These are phyloP conservation scores for Vaccinium corymbosum DNA, from an alignment of 148 eudicot species.

Conservation along the genomic window DNA sequence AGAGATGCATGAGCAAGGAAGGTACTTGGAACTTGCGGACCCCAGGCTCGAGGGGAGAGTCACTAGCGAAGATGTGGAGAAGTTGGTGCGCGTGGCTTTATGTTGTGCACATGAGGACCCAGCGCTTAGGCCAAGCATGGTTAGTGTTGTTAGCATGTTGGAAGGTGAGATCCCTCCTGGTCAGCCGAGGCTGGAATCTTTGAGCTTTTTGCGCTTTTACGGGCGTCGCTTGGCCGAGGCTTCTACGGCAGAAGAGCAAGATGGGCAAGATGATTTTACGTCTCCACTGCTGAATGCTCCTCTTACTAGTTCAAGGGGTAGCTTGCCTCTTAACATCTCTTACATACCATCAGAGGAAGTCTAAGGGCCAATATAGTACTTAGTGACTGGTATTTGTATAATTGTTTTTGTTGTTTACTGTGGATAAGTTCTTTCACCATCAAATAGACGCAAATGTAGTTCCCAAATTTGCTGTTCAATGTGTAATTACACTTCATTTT, in stretches of 20 bases:
- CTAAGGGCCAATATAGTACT: constrained; percentile 60
- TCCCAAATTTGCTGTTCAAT: background rate
- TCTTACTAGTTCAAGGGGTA: constrained; percentile 17
- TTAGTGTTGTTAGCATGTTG: constrained; percentile 59
- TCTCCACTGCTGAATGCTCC: constrained; percentile 24
- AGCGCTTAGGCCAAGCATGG: constrained; percentile 59
- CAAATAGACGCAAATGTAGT: background rate
- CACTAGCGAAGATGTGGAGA: constrained; percentile 52
- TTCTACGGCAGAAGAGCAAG: constrained; percentile 33
- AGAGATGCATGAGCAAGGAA: constrained; percentile 73
- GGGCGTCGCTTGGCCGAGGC: constrained; percentile 70
- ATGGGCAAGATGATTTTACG: constrained; percentile 18
- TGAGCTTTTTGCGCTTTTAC: constrained; percentile 66
- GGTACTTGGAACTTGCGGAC: constrained; percentile 70
- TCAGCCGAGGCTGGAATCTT: constrained; percentile 44
- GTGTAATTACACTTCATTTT: background rate
- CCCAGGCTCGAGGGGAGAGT: constrained; percentile 67
- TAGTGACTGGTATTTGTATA: background rate
- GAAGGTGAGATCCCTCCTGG: constrained; percentile 52
- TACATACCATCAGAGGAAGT: constrained; percentile 51
- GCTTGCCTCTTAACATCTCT: constrained; percentile 29
- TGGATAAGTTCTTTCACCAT: background rate
- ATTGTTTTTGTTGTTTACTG: background rate
- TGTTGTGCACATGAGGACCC: constrained; percentile 87
- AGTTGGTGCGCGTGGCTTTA: constrained; percentile 56